Evolutionary conservation across 495 filamentous ascomycete species (phyloP), one percentile per base, ranked within the genome.

Genomic region (Annulohypoxylon maeteangense): DNA sequence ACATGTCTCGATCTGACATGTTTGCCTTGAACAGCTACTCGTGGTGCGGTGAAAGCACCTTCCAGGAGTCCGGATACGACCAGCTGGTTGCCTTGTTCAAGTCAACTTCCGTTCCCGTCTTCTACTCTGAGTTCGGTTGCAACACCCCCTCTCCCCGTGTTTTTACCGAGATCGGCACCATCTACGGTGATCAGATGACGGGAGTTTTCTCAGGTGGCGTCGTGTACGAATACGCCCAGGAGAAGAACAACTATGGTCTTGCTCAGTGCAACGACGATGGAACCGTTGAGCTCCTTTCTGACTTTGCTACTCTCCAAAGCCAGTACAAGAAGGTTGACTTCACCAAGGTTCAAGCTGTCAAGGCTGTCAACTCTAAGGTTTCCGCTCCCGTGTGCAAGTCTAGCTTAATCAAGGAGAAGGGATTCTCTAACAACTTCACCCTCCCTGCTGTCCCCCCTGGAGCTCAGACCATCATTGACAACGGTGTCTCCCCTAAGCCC

Each of bases 121-220:
- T 98, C 88, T 97, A 96, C 86, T 95, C 92, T 72, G 95, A 99
- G 81, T 98, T 92, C 67, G 95, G 95, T 67, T 99, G 95, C 87
- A 98, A 97, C 86, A 82, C 86, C 23, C 88, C 90, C 29, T 80
- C 81, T 38, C 94, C 95, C 16, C 92, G 95, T 75, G 70, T 87
- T 67, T 98, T 97, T 84, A 89, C 88, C 67, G 95, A 98, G 79
- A 91, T 97, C 14, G 80, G 81, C 59, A 86, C 90, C 45, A 85
- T 98, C 72, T 97, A 98, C 80, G 87, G 93, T 62, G 68, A 83
- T 25, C 78, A 95, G 56, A 97, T 98, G 93, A 90, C 87, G 23
- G 81, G 81, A 62, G 83, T 89, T 36, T 90, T 98, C 81, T 92
- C 91, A 23, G 95, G 95, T 65, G 95, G 95, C 68, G 80, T 98